Conservation (phyloP, 1,139 yeast species). For the Geotrichum armillariae region DNA sequence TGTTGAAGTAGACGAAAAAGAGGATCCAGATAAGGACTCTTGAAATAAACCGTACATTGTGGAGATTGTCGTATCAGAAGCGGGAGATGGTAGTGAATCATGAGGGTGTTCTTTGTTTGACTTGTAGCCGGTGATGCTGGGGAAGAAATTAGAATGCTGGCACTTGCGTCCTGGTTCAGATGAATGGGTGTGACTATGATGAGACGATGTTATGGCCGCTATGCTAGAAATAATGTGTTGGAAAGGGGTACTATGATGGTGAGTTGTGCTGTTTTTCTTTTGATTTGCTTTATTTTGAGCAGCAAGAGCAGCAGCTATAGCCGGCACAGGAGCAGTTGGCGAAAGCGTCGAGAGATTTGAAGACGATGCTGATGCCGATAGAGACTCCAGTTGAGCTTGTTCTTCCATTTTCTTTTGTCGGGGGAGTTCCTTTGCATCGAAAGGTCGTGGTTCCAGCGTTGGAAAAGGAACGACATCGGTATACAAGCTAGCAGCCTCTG, state of each 20-base stretch:
- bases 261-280: conserved; percentile 11
- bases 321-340: conserved; percentile 21
- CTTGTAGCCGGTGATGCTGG: neutral
- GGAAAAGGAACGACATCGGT: conserved; percentile 20
- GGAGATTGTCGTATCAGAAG: neutral
- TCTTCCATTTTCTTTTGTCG: conserved; percentile 21
- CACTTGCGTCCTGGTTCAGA: conserved; percentile 1
- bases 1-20: conserved; percentile 19
- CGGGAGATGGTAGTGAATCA: neutral
- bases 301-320: conserved; percentile 19
- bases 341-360: conserved; percentile 9
- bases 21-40: neutral
- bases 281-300: conserved; percentile 6
- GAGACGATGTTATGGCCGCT: conserved; percentile 6
- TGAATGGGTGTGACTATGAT: neutral
- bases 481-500: neutral
- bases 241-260: conserved; percentile 9
- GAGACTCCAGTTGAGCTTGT: conserved; percentile 15
- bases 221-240: conserved; percentile 16
- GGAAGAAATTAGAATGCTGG: neutral
- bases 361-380: conserved; percentile 15
- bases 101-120: neutral
- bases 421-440: conserved; percentile 19
- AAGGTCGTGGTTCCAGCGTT: conserved; percentile 18
- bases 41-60: neutral